Evolutionary conservation across 257 asterid species (phyloP), one percentile per base, ranked within the genome.

Genomic region (Forsythia viridissima): DNA sequence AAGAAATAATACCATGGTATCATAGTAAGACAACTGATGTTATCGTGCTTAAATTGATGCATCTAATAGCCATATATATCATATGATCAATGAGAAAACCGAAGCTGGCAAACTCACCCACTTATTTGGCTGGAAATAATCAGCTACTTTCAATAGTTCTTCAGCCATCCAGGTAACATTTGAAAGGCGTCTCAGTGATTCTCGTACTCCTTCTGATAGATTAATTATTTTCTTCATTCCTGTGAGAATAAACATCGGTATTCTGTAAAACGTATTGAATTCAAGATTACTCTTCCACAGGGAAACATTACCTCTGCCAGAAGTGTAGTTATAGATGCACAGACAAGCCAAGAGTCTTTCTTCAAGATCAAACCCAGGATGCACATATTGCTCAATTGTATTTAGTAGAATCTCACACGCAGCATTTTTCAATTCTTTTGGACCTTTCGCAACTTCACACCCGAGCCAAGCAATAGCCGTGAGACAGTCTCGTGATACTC

Each of bases 91-190:
- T 36, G 36, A 52, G 46, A 20, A 43, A 82, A 43, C 21, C 9
- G 42, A 30, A 63, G 61, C 15, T n/a, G 3, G 36, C 55, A 71
- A 4, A 84, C 98, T 93, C 82, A 94, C 97, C 99, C 99, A 93
- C 83, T 91, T 94, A 89, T 94, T 86, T 8, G 99, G 99, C 85
- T 93, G 96, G 85, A 89, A 90, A 86, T 93, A 94, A 74, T 91
- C 98, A 65, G 99, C 99, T 44, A 94, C 99, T 86, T 86, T 90
- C 61, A 93, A 93, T 74, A 94, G 81, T 55, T 94, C 99, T 73
- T 94, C 99, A 52, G 98, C 98, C 98, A 94, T 91, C 99, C 99
- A 94, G 41, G 94, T 85, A 24, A 90, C 91, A 63, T 86, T 88
- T 69, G 99, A 94, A 43, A 94, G 87, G 40, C 98, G 98, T 76